Evolutionary conservation across 257 asterid species (phyloP).

Genomic region (Echium plantagineum): DNA sequence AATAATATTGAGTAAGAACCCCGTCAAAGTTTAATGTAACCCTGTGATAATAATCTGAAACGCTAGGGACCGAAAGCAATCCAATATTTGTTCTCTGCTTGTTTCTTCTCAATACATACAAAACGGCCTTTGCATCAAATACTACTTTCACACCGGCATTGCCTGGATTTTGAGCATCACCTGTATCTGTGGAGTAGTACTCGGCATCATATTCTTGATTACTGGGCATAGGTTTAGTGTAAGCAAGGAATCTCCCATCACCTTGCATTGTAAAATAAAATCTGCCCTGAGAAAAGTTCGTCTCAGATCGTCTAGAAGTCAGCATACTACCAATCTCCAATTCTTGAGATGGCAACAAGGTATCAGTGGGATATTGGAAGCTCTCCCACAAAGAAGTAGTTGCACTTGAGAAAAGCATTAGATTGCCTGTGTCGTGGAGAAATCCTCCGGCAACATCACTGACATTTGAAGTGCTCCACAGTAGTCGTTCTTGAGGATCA

Average conservation of each 20-base stretch:
- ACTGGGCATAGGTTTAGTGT: neutral
- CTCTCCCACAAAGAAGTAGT: too few species aligned
- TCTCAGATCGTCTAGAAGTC: slow-evolving; percentile 1
- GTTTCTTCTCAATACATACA: slow-evolving; percentile 18
- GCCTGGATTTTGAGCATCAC: too few species aligned
- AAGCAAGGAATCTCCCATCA: neutral
- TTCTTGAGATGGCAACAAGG: slow-evolving; percentile 21
- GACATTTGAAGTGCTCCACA: slow-evolving; percentile 16
- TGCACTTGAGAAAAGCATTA: slow-evolving; percentile 19
- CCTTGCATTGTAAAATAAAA: neutral
- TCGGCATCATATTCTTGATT: neutral
- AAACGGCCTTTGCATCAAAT: slow-evolving; percentile 20
- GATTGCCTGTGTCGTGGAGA: slow-evolving; percentile 50
- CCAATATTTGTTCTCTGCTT: too few species aligned
- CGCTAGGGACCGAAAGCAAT: too few species aligned
- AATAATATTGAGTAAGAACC: too few species aligned
- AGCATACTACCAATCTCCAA: slow-evolving; percentile 9
- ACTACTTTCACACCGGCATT: slow-evolving; percentile 26
- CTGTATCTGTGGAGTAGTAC: neutral
- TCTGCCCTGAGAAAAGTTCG: neutral
- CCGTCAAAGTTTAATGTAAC: too few species aligned
- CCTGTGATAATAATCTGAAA: too few species aligned
- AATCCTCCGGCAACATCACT: slow-evolving; percentile 18
- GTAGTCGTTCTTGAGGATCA: slow-evolving; percentile 18
- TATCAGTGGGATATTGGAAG: too few species aligned